phyloP scores from a whole-genome alignment of 2,329 filamentous ascomycete genomes.

The Sclerotinia glacialis region DNA sequence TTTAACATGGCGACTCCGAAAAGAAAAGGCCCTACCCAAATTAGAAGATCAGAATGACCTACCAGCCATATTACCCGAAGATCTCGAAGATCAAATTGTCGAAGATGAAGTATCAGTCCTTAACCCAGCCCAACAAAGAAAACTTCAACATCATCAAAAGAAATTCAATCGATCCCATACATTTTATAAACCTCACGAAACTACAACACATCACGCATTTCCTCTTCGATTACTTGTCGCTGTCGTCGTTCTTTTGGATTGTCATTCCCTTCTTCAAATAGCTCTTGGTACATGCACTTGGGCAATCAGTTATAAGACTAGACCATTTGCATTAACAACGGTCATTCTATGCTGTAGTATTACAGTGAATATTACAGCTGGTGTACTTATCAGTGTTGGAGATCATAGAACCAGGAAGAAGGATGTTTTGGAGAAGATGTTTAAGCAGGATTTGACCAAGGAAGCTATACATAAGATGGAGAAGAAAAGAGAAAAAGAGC shows the following conservation, averaged over 20 bases:
- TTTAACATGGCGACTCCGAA: constrained; percentile 57
- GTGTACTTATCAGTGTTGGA: constrained; percentile 72
- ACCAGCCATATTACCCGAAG: constrained; percentile 40
- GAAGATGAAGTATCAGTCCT: constrained; percentile 59
- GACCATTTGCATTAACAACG: constrained; percentile 71
- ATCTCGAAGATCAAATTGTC: constrained; percentile 36
- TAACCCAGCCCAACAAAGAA: constrained; percentile 61
- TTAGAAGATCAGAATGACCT: constrained; percentile 62
- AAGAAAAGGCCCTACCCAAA: constrained; percentile 54
- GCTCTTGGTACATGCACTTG: constrained; percentile 75
- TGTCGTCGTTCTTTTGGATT: constrained; percentile 75
- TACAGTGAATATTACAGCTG: constrained; percentile 72
- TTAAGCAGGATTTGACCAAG: constrained; percentile 71
- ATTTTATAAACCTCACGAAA: constrained; percentile 88
- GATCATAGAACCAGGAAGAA: constrained; percentile 79
- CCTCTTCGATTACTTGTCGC: constrained; percentile 70
- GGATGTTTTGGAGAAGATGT: constrained; percentile 75
- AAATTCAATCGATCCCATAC: constrained; percentile 82
- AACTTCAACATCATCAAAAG: constrained; percentile 71
- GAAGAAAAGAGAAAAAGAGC: constrained; percentile 38
- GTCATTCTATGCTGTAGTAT: constrained; percentile 79
- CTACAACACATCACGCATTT: constrained; percentile 76
- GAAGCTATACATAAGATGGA: constrained; percentile 52
- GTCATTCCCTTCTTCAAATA: constrained; percentile 77
- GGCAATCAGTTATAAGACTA: constrained; percentile 68